These are phyloP conservation scores for Kernera saxatilis DNA, from an alignment of 345 rosid species.

Conservation along the genomic window DNA sequence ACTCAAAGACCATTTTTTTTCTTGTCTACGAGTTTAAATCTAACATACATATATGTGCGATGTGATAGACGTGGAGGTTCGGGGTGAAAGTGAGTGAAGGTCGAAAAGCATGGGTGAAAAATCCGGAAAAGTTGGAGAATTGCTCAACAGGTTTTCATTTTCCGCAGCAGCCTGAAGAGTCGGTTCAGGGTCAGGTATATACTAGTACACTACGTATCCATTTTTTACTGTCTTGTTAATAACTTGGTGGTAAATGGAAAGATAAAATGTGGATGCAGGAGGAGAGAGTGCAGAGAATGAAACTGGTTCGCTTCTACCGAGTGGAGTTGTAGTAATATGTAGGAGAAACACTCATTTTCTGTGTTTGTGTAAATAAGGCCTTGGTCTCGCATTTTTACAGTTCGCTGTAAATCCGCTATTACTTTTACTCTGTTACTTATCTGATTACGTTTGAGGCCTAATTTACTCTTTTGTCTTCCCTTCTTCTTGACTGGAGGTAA, in stretches of 20 bases:
- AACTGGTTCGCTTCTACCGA: slow-evolving; percentile 63
- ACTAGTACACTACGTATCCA: not conserved
- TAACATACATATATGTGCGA: not conserved
- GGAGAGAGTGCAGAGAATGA: slow-evolving; percentile 57
- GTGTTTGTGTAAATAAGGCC: slow-evolving; percentile 21
- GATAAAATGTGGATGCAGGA: slow-evolving; percentile 21
- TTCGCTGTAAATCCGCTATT: slow-evolving; percentile 16
- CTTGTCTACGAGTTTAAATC: not conserved
- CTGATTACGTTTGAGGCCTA: not conserved
- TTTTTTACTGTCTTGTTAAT: not conserved
- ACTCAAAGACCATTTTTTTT: not conserved
- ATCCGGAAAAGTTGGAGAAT: slow-evolving; percentile 66
- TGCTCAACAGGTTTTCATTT: slow-evolving; percentile 81
- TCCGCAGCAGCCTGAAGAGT: slow-evolving; percentile 39
- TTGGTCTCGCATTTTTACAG: slow-evolving; percentile 7
- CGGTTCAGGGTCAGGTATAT: slow-evolving; percentile 40
- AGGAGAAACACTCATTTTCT: not conserved
- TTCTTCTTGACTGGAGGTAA: not conserved
- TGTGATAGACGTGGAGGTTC: slow-evolving; percentile 63
- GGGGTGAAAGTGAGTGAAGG: slow-evolving; percentile 72
- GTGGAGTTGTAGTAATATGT: slow-evolving; percentile 33
- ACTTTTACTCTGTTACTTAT: not conserved
- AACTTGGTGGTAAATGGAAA: not conserved
- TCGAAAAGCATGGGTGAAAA: slow-evolving; percentile 80
- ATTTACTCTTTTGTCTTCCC: not conserved